A percentile compares a stretch with the other conserved stretches of the same genome.
These are phyloP conservation scores for Penicillium desertorum DNA, from an alignment of 495 filamentous ascomycete species.

Conservation along the genomic window DNA sequence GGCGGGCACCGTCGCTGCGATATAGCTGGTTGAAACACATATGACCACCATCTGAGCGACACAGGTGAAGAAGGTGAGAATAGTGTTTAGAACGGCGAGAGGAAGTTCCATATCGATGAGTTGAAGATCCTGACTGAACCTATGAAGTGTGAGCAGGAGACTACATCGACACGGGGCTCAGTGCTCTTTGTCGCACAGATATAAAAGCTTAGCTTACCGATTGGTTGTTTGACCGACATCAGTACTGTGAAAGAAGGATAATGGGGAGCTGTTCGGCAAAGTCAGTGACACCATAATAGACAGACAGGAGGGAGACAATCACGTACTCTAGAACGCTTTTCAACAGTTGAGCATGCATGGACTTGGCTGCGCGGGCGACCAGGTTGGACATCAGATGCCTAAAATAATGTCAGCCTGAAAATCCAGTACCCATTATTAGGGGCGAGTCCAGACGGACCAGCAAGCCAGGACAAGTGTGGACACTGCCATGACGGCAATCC, in stretches of 20 bases:
- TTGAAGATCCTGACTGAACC: background rate
- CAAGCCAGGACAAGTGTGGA: conserved; percentile 7
- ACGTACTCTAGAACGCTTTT: conserved; percentile 8
- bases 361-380: conserved; percentile 5
- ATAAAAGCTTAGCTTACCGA: background rate
- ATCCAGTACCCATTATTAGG: background rate
- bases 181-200: too few species aligned
- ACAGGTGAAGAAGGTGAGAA: background rate
- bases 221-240: conserved; percentile 3
- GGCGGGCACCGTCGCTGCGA: conserved; percentile 3
- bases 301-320: background rate
- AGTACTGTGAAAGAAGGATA: conserved; percentile 5
- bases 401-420: conserved; percentile 2
- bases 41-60: conserved; percentile 9
- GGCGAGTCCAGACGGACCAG: conserved; percentile 3
- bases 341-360: conserved; percentile 7
- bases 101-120: background rate
- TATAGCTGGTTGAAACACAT: conserved; percentile 7
- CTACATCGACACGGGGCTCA: background rate
- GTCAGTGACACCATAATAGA: background rate
- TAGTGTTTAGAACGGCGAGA: background rate
- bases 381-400: background rate
- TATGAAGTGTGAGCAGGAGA: background rate
- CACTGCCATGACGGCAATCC: conserved; percentile 2
- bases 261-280: background rate